Evolutionary conservation across 2,329 filamentous ascomycete species (phyloP).

Genomic region (Aspergillus calidoustus): DNA sequence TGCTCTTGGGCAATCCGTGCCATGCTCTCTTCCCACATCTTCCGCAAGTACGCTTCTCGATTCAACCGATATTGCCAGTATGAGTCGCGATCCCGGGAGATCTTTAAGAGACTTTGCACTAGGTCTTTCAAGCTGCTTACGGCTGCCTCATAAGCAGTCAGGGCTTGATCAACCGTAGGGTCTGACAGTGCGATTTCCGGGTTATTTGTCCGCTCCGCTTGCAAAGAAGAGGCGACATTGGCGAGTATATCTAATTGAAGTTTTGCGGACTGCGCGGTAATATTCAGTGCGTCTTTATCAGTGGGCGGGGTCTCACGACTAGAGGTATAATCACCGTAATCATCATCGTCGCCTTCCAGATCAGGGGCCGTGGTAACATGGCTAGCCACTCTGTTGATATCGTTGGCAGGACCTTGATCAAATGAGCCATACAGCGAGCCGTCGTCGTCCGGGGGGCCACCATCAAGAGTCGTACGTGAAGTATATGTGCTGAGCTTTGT

Average conservation of each 20-base stretch:
- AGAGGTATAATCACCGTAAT: slow-evolving; percentile 80
- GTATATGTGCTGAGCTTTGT: slow-evolving; percentile 56
- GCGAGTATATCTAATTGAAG: slow-evolving; percentile 89
- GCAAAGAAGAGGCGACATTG: slow-evolving; percentile 80
- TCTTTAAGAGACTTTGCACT: slow-evolving; percentile 84
- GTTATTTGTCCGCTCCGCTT: slow-evolving; percentile 70
- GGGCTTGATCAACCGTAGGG: slow-evolving; percentile 73
- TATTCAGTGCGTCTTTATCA: slow-evolving; percentile 93
- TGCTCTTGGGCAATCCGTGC: slow-evolving; percentile 94
- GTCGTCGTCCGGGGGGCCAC: slow-evolving; percentile 58
- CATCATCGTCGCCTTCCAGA: slow-evolving; percentile 71
- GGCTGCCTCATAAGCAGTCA: slow-evolving; percentile 85
- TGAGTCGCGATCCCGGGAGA: slow-evolving; percentile 89
- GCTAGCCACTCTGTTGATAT: slow-evolving; percentile 55
- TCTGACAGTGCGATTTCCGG: slow-evolving; percentile 77
- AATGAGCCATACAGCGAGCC: slow-evolving; percentile 58
- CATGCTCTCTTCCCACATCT: slow-evolving; percentile 99
- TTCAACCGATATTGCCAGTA: slow-evolving; percentile 97
- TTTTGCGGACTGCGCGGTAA: slow-evolving; percentile 93
- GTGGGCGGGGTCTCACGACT: slow-evolving; percentile 73
- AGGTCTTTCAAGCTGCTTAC: slow-evolving; percentile 85
- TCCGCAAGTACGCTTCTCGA: slow-evolving; percentile 85
- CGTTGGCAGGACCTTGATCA: slow-evolving; percentile 58
- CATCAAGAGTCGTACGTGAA: slow-evolving; percentile 53
- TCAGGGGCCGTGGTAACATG: slow-evolving; percentile 58